Conservation (phyloP, 306 rosid species). For the Quercus engelmannii region DNA sequence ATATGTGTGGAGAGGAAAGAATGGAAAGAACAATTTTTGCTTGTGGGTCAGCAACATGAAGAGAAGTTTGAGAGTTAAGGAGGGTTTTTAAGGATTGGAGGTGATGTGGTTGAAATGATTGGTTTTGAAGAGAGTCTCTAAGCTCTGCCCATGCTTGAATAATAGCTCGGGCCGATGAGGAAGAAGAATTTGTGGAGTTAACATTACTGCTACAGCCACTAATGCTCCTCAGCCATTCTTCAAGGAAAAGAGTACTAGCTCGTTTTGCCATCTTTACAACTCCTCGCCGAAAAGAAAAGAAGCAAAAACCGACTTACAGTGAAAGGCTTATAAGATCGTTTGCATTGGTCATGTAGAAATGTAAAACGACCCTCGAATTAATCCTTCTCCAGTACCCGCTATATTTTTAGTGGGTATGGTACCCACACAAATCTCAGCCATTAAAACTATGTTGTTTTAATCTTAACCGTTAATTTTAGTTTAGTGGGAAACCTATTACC, state of each 20-base stretch:
- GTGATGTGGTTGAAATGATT: constrained; percentile 40
- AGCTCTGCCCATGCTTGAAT: constrained; percentile 81
- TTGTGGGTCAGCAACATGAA: constrained; percentile 84
- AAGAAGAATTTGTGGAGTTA: constrained; percentile 24
- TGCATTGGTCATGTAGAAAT: too few species aligned
- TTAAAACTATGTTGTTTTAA: too few species aligned
- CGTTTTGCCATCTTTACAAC: constrained; percentile 49
- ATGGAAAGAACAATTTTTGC: constrained; percentile 65
- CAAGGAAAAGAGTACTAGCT: constrained; percentile 44
- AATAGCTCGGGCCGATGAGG: constrained; percentile 69
- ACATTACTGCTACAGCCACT: constrained; percentile 31
- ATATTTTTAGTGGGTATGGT: too few species aligned
- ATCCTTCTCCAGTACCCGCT: too few species aligned
- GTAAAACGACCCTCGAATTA: too few species aligned
- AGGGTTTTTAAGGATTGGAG: constrained; percentile 64
- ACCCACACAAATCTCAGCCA: too few species aligned
- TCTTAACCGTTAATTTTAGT: too few species aligned
- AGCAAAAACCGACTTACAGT: neutral
- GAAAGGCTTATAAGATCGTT: too few species aligned
- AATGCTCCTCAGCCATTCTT: constrained; percentile 62
- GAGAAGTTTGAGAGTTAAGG: constrained; percentile 57
- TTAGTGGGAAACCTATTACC: too few species aligned
- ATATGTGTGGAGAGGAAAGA: constrained; percentile 41
- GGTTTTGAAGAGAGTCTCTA: constrained; percentile 48
- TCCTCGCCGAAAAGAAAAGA: constrained; percentile 10